Base-by-base conservation (phyloP, 108 stramenopile genomes). In the Chaetoceros muelleri region DNA sequence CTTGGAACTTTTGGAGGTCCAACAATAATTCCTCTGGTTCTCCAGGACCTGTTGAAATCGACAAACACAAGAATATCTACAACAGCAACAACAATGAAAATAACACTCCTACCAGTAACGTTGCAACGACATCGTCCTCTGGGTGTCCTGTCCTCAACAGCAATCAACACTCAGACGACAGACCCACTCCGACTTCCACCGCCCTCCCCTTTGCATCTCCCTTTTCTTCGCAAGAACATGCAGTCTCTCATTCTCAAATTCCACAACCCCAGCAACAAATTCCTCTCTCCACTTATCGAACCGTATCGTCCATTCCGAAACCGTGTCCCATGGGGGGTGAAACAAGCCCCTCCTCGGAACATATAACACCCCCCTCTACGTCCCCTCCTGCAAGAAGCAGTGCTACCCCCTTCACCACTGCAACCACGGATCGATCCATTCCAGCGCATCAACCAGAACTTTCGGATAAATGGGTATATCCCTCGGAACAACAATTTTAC, bases 401-500 rank as follows among this genome's bases (percentile, higher is more conserved):
- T 16, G 44, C 40, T 28, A 44, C 23, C 31, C n/a, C 64, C 25
- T 13, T 8, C 25, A 31, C 55, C 47, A 13, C 29, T 34, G 8
- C 52, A 56, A 25, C 47, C 1, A 3, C 55, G 0, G 27, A 56
- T 28, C 46, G 71, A 69, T 47, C 65, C 44, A 28, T 48, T 20
- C 67, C 71, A 19, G 44, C 47, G 23, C 74, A 74, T 53, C 66
- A 65, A 56, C 72, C 70, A 24, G 2, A 64, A 57, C 29, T 58
- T 46, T 50, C 52, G 24, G 19, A 30, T 29, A 67, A 49, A 52
- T 98, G 97, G 97, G 88, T 95, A 29, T 98, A 98, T 70, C 97
- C 97, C 7, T 84, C 81, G 46, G 95, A 96, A 69, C 97, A 98
- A 66, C 94, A 95, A 72, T 93, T 95, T 55, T 98, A 85, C 75